These are phyloP conservation scores for Stagonosporopsis tanaceti DNA, from an alignment of 2,329 filamentous ascomycete species.

Conservation along the genomic window DNA sequence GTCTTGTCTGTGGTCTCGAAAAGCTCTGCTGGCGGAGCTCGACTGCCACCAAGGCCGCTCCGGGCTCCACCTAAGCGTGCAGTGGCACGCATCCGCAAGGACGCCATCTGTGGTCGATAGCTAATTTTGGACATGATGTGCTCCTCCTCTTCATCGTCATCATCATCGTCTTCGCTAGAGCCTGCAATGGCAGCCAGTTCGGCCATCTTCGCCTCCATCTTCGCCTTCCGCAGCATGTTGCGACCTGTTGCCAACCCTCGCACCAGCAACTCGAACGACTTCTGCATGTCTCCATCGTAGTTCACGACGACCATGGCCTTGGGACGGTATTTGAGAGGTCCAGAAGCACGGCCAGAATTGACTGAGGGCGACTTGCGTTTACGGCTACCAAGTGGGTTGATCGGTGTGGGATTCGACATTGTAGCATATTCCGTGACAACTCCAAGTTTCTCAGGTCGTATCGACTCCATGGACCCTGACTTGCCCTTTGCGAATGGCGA, in stretches of 20 bases:
- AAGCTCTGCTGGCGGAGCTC: conserved; percentile 32
- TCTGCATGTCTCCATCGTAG: conserved; percentile 88
- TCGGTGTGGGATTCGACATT: conserved; percentile 24
- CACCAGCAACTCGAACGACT: conserved; percentile 82
- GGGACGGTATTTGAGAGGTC: conserved; percentile 68
- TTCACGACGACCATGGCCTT: conserved; percentile 85
- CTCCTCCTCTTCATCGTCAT: conserved; percentile 40
- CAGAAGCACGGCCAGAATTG: conserved; percentile 50
- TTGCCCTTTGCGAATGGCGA: conserved; percentile 41
- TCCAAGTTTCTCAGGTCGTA: conserved; percentile 37
- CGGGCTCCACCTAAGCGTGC: conserved; percentile 22
- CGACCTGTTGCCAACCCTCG: conserved; percentile 80
- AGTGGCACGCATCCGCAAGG: conserved; percentile 40
- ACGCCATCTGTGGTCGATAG: conserved; percentile 47
- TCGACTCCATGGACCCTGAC: conserved; percentile 50
- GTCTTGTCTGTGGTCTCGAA: conserved; percentile 77
- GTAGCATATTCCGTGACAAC: conserved; percentile 31
- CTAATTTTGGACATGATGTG: conserved; percentile 44
- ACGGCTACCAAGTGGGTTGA: conserved; percentile 31
- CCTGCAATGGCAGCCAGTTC: conserved; percentile 50
- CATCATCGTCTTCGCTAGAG: conserved; percentile 36
- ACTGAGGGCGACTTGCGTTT: conserved; percentile 57
- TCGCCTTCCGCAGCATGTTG: conserved; percentile 86
- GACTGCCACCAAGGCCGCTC: conserved; percentile 14
- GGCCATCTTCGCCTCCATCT: conserved; percentile 79